Evolutionary conservation across 106 monocot genomes (phyloP), one percentile per base, ranked within the genome.

Genomic region (Platanthera guangdongensis): DNA sequence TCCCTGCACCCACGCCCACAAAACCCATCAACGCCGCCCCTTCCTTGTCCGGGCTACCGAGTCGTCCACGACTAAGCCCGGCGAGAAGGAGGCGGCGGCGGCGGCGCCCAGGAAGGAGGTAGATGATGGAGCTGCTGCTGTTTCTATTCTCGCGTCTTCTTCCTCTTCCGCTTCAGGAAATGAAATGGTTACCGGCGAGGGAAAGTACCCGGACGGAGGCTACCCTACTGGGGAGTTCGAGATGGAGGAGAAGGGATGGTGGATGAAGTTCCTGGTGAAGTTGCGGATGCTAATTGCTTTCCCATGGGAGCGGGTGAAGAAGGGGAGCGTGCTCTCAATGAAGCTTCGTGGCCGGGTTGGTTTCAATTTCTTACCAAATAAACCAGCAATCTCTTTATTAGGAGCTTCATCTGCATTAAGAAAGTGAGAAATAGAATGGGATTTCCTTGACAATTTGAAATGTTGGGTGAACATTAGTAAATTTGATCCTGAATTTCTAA

Each of bases 291-390:
- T 99, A 28, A 52, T 99, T 30, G 94, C 94, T 8, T 75, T 89
- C 15, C 97, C 97, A 13, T 94, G 97, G 97, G 86, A 94, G 76
- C 83, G 94, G 16, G 97, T 97, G 72, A 79, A 86, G 75, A 94
- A 94, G 80, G 91, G 93, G 7, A 94, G 97, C 47, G 91, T 97
- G n/a, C 97, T 97, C 78, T 79, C 87, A 8, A 88, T 97, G 52
- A 92, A 88, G 59, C 89, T 99, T 74, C 83, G 84, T 28, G 94
- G 97, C n/a, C 79, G 89, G 87, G 93, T 93, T 50, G 8, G 79
- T 21, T 49, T 79, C 30, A 3, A 8, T 32, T 65, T 25, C 30
- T 65, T 32, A 12, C 9, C 11, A 65, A 63, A 59, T 59, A 19
- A 59, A 22, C 9, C 25, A 63, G 62, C 39, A 39, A 39, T 39